Evolutionary conservation across 1,284 basidiomycete genomes (phyloP).

Genomic region (Leucoagaricus sp.): DNA sequence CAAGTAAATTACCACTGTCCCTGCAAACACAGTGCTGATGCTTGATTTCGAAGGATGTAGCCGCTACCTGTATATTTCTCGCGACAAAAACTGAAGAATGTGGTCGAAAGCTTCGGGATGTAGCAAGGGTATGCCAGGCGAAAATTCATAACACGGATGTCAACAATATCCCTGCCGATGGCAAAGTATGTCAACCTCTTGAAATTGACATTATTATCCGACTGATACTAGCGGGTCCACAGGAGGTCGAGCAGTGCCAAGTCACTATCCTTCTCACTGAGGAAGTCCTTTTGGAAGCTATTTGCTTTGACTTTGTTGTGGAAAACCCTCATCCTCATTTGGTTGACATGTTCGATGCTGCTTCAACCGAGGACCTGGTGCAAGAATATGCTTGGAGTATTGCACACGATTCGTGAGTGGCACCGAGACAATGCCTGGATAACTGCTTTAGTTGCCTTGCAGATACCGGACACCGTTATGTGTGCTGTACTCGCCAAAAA

Average conservation of each 20-base stretch:
- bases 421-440: slow-evolving; percentile 18
- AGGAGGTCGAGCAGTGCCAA: slow-evolving; percentile 80
- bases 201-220: background rate
- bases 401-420: slow-evolving; percentile 77
- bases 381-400: slow-evolving; percentile 82
- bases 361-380: slow-evolving; percentile 46
- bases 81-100: slow-evolving; percentile 92
- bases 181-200: slow-evolving; percentile 47
- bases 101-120: slow-evolving; percentile 82
- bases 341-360: slow-evolving; percentile 62
- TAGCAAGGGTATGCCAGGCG: slow-evolving; percentile 75
- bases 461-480: slow-evolving; percentile 80
- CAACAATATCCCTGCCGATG: slow-evolving; percentile 57
- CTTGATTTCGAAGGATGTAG: slow-evolving; percentile 65
- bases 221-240: slow-evolving; percentile 15
- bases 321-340: slow-evolving; percentile 81
- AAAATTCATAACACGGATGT: slow-evolving; percentile 64
- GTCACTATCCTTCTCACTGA: slow-evolving; percentile 76
- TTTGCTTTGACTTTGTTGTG: slow-evolving; percentile 91
- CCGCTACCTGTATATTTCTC: slow-evolving; percentile 88
- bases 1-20: slow-evolving; percentile 49
- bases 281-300: slow-evolving; percentile 82
- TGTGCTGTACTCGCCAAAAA: slow-evolving; percentile 62
- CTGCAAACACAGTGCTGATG: slow-evolving; percentile 12
- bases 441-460: slow-evolving; percentile 15